Base-by-base conservation (phyloP, 306 rosid genomes). In the Castanopsis chinensis region DNA sequence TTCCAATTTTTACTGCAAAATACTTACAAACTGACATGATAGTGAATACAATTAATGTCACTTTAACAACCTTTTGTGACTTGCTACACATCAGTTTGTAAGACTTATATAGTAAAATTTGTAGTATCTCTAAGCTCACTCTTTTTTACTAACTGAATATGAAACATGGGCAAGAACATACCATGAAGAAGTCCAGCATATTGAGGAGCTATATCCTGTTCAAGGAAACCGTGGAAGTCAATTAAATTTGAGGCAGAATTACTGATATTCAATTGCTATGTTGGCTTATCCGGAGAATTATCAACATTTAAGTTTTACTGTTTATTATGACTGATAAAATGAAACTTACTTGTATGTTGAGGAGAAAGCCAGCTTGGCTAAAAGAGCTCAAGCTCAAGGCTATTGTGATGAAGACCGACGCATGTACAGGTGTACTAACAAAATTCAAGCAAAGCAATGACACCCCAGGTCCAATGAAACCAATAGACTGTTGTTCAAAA, bases 301-400 rank as follows among this genome's bases (percentile, higher is more conserved):
- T 6, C 32, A 69, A 28, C 7, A 27, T 53, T 55, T 41, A 15
- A 32, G 49, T 18, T 53, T 41, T 74, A 12, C 45, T 30, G 51
- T 57, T 41, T 11, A 5, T 12, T 37, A n/a, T 70, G 78, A 52
- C 56, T 73, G 63, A 73, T 73, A 52, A 77, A 25, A 45, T 21
- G 57, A 14, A 70, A 80, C 95, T 82, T 87, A 94, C 99, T 77
- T 94, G 99, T 51, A 92, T 90, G 80, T 94, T 94, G 51, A 94
- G 97, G 85, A 91, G 88, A 82, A 84, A 94, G n/a, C 97, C 97
- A 27, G 99, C 99, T 77, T 92, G 97, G 85, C 97, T 92, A 87
- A 94, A 94, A 78, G 99, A 94, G 75, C 97, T 94, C 61, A 94
- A 84, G 82, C 99, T 91, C 85, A 92, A 89, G 82, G 92, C 97